Evolutionary conservation across 441 rosid genomes (phyloP).

Genomic region (Theobroma grandiflorum): DNA sequence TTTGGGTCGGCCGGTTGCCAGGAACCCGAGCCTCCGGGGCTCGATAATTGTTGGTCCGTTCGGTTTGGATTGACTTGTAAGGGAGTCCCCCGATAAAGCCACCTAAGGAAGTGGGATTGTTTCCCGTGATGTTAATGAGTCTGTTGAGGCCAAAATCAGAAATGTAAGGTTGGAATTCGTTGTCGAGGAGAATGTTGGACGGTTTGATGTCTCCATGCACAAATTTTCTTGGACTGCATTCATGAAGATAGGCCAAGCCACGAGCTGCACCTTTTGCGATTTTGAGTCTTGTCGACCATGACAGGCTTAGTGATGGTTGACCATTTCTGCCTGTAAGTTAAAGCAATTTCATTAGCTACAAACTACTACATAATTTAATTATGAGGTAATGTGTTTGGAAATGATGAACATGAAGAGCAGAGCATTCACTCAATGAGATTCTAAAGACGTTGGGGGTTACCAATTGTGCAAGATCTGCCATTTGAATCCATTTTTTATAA

Average conservation of each 20-base stretch:
- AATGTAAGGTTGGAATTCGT: slow-evolving; percentile 69
- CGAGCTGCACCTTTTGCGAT: slow-evolving; percentile 86
- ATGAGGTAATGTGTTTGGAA: background rate
- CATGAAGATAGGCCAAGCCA: slow-evolving; percentile 95
- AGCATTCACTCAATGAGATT: background rate
- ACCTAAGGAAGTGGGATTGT: slow-evolving; percentile 71
- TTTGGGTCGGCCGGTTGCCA: slow-evolving; percentile 63
- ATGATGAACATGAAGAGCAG: background rate
- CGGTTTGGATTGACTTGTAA: slow-evolving; percentile 67
- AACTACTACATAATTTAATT: background rate
- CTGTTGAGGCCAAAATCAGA: slow-evolving; percentile 85
- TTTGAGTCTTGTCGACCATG: slow-evolving; percentile 88
- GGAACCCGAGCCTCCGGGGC: slow-evolving; percentile 86
- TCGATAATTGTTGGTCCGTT: slow-evolving; percentile 68
- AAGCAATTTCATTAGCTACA: background rate
- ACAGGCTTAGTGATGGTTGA: slow-evolving; percentile 74
- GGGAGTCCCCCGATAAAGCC: slow-evolving; percentile 87
- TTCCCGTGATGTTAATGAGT: slow-evolving; percentile 76
- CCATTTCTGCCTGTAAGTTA: slow-evolving; percentile 74
- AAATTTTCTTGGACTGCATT: slow-evolving; percentile 91
- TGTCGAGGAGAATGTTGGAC: slow-evolving; percentile 85
- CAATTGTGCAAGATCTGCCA: background rate
- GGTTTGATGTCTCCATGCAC: slow-evolving; percentile 92
- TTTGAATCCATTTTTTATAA: background rate
- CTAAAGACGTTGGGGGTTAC: background rate